phyloP scores from a whole-genome alignment of 2,329 filamentous ascomycete genomes.

The Lachnellula hyalina region DNA sequence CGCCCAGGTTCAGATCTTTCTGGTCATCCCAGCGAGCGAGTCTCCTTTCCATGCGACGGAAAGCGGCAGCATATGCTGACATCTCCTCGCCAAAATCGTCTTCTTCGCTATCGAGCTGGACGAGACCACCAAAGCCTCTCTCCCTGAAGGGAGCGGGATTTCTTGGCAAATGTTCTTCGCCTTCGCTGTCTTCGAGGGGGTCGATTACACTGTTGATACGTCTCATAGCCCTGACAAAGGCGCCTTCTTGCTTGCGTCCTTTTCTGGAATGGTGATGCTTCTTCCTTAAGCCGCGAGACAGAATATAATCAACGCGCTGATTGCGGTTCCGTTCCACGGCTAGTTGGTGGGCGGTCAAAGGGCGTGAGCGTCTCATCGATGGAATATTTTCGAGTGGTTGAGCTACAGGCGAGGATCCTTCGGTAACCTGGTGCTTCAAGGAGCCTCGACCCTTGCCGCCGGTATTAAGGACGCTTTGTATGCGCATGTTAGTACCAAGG shows the following conservation, averaged over 20 bases:
- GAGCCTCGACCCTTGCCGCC: conserved; percentile 37
- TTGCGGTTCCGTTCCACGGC: conserved; percentile 75
- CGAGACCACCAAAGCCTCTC: conserved; percentile 58
- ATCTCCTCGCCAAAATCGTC: conserved; percentile 77
- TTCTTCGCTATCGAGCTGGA: conserved; percentile 53
- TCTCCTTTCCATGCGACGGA: conserved; percentile 58
- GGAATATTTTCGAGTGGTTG: conserved; percentile 36
- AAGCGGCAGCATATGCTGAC: conserved; percentile 57
- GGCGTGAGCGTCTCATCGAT: conserved; percentile 57
- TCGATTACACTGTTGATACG: conserved; percentile 53
- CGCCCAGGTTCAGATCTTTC: conserved; percentile 24
- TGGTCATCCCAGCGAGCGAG: conserved; percentile 64
- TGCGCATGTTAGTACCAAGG: conserved; percentile 30
- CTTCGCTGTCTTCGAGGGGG: conserved; percentile 58
- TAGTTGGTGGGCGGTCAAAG: conserved; percentile 75
- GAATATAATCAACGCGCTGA: conserved; percentile 74
- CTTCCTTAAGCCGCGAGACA: conserved; percentile 66
- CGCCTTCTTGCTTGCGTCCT: conserved; percentile 57
- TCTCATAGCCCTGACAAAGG: conserved; percentile 60
- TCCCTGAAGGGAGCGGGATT: conserved; percentile 42
- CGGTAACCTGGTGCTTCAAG: conserved; percentile 55
- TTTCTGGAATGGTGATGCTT: conserved; percentile 61
- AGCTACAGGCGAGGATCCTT: conserved; percentile 55
- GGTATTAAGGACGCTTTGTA: conserved; percentile 23
- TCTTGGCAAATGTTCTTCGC: conserved; percentile 43